A percentile compares a stretch with the other conserved stretches of the same genome.
phyloP scores from a whole-genome alignment of 208 protist genomes.

The Phytomonas francai region DNA sequence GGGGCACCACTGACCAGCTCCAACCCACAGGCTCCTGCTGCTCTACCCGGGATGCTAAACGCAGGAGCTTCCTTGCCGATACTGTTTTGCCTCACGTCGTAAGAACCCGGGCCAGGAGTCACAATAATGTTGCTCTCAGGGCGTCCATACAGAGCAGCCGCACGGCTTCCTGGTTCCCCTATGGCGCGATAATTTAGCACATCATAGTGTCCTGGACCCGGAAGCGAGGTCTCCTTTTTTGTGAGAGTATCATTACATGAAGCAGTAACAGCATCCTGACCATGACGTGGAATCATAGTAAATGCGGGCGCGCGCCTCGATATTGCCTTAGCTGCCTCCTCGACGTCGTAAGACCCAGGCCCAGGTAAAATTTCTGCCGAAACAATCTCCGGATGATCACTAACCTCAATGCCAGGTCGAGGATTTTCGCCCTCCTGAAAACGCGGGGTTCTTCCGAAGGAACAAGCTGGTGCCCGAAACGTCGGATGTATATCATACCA shows the following conservation, averaged over 20 bases:
- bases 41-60: conserved; percentile 1
- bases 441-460: background rate
- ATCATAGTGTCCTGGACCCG: background rate
- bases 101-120: conserved; percentile 15
- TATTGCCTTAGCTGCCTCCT: background rate
- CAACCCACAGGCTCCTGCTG: conserved; percentile 4
- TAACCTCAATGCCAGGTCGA: background rate
- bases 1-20: conserved; percentile 2
- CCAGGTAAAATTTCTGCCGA: conserved; percentile 1
- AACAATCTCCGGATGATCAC: background rate
- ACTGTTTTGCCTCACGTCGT: conserved; percentile 3
- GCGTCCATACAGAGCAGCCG: background rate
- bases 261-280: background rate
- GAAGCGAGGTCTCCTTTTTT: background rate
- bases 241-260: background rate
- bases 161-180: background rate
- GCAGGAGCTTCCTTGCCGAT: background rate
- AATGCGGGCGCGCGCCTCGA: background rate
- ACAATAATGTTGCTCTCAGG: conserved; percentile 6
- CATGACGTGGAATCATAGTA: background rate
- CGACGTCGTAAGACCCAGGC: conserved; percentile 20
- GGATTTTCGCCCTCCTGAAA: background rate
- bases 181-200: background rate
- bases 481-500: background rate
- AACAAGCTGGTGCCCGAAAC: background rate